Conservation (phyloP, 2,329 filamentous ascomycete species). For the Zopfia rhizophila region DNA sequence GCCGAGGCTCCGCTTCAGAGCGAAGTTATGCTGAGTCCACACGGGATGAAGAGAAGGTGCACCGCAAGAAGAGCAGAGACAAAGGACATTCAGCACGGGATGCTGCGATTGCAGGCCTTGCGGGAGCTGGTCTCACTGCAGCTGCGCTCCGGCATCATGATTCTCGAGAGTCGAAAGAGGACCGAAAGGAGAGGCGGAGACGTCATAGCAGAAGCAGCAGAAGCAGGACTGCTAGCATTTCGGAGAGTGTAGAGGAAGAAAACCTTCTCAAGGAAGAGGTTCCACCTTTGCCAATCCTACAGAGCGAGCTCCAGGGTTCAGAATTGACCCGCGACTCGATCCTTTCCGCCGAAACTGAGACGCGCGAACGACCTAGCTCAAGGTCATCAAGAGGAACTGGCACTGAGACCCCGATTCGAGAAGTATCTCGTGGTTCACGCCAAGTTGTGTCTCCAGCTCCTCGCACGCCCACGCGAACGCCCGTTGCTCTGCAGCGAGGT, state of each 20-base stretch:
- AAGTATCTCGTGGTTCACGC: constrained; percentile 70
- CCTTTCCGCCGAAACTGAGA: constrained; percentile 80
- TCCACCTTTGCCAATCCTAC: constrained; percentile 82
- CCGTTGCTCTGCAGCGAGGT: constrained; percentile 64
- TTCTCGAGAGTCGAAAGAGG: constrained; percentile 64
- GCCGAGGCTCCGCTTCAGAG: constrained; percentile 61
- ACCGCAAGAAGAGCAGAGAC: constrained; percentile 65
- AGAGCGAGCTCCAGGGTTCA: constrained; percentile 85
- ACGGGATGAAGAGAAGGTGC: constrained; percentile 60
- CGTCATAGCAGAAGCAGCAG: constrained; percentile 62
- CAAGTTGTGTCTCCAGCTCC: constrained; percentile 68
- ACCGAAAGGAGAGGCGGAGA: constrained; percentile 56
- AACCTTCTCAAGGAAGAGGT: constrained; percentile 63
- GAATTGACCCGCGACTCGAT: constrained; percentile 91
- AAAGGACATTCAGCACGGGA: constrained; percentile 60
- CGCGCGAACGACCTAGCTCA: constrained; percentile 67
- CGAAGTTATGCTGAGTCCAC: constrained; percentile 48
- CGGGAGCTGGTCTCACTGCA: constrained; percentile 68
- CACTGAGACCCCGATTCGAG: constrained; percentile 65
- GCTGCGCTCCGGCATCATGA: constrained; percentile 72
- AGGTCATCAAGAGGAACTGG: constrained; percentile 67
- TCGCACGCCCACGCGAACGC: constrained; percentile 70
- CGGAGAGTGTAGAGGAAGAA: constrained; percentile 64
- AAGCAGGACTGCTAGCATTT: constrained; percentile 62
- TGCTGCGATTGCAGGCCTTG: constrained; percentile 63